Base-by-base conservation (phyloP, 164 flowering plant genomes). In the Macadamia integrifolia region DNA sequence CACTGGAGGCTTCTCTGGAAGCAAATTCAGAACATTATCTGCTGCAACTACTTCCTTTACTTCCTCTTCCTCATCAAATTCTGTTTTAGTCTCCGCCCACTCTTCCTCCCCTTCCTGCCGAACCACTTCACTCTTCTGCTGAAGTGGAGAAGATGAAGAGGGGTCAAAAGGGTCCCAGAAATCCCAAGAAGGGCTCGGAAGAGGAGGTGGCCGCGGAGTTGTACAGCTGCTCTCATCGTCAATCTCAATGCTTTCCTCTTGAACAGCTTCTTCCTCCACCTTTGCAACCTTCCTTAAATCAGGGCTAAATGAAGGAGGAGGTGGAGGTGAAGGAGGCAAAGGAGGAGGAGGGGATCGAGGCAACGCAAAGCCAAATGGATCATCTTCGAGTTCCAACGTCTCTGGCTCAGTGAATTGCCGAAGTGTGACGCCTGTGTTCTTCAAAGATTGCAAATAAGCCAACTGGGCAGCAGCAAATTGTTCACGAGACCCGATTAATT, bases 361-460 rank as follows among this genome's bases (percentile, higher is more conserved):
- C 66, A 77, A 64, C 59, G 72, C 70, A 9, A 65, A 30, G 42
- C 72, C 72, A 67, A 73, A 63, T 14, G 72, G 29, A 7, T 73
- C 60, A 50, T 60, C 53, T 6, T 83, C 88, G n/a, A 80, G 78
- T 69, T 88, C 90, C 18, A 80, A 66, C 6, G 84, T 76, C 48
- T 87, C 94, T 2, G 87, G 76, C 56, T 90, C 98, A 0, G 94
- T 84, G 70, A 92, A 90, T 65, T 92, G 98, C 65, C 92, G 68
- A 64, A 92, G 94, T 9, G 98, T 88, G 12, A 71, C 83, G n/a
- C 98, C 98, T 52, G 89, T 88, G 65, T 92, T 86, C 75, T 78
- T 90, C 72, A 92, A 61, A 56, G 93, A 73, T 62, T 82, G 87
- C 75, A 92, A 75, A 72, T 92, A 92, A 32, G 82, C 82, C 76